phyloP scores from a whole-genome alignment of 768 basidiomycete species.

The Pulveroboletus frians region DNA sequence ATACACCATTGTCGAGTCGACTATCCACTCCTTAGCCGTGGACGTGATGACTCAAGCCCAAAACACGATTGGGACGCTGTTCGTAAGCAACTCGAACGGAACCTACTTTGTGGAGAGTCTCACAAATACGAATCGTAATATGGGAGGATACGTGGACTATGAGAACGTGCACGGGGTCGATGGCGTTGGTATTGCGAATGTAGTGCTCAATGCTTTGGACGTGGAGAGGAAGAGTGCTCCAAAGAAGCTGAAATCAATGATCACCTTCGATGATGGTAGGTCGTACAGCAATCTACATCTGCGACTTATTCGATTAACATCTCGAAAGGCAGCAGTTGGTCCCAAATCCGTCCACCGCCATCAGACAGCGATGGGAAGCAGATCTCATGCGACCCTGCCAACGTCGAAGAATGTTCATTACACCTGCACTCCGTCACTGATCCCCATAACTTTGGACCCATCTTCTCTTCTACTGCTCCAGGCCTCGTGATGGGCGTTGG shows the following conservation, averaged over 20 bases:
- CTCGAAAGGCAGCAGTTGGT: slow-evolving; percentile 66
- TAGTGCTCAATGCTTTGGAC: slow-evolving; percentile 77
- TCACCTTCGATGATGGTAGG: slow-evolving; percentile 87
- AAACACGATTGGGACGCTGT: slow-evolving; percentile 76
- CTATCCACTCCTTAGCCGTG: slow-evolving; percentile 88
- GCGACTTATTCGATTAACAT: neutral
- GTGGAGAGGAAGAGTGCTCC: slow-evolving; percentile 63
- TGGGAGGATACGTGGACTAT: slow-evolving; percentile 86
- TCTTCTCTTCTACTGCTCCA: slow-evolving; percentile 93
- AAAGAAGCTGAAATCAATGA: slow-evolving; percentile 73
- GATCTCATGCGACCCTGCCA: slow-evolving; percentile 56
- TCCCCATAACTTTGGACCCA: slow-evolving; percentile 88
- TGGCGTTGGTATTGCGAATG: slow-evolving; percentile 88
- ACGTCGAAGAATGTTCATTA: slow-evolving; percentile 65
- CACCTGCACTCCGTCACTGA: slow-evolving; percentile 91
- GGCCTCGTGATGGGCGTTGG: slow-evolving; percentile 98
- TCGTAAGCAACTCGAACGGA: slow-evolving; percentile 94
- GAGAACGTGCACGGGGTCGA: slow-evolving; percentile 83
- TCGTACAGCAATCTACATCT: neutral
- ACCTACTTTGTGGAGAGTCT: slow-evolving; percentile 91
- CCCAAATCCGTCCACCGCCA: slow-evolving; percentile 53
- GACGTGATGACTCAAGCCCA: slow-evolving; percentile 79
- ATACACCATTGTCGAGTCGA: slow-evolving; percentile 94
- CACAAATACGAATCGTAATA: slow-evolving; percentile 88
- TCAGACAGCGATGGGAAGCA: slow-evolving; percentile 55